Evolutionary conservation across 129 eudicot species (phyloP), one percentile per base, ranked within the genome.

Genomic region (Oenanthe sinensis): DNA sequence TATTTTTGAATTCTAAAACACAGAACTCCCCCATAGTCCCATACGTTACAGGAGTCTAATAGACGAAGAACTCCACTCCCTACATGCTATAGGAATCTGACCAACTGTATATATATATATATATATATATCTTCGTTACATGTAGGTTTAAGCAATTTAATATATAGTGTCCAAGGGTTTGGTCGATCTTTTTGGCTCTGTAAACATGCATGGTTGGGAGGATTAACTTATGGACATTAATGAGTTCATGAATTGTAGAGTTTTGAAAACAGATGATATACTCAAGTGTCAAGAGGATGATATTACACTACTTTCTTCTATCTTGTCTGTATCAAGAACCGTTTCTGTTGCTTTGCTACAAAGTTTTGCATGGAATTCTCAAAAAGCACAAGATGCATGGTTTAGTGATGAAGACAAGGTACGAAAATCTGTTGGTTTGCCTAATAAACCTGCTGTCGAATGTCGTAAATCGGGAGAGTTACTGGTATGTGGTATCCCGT

Each of bases 401-500:
- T 24, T 60, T 24, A 13, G 8, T 60, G 16, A 60, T 9, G 36
- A 60, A 24, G 30, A 58, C 3, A 15, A 15, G 24, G 69, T 60
- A 5, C 69, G 69, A 10, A 26, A 60, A 60, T 60, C 30, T 1
- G 15, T 60, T 60, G 69, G 30, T 60, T 60, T 60, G 4, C 13
- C 16, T 15, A 60, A 60, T 7, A 60, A 6, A 13, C 30, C 33
- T 60, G 30, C 63, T 16, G n/a, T 19, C 16, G 62, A 52, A 16
- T 3, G 6, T 4, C 9, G 24, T 22, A 54, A 22, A 16, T 54
- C 63, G 6, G 63, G 63, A 54, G 63, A 54, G 24, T 54, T 22
- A 54, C 24, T 20, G 26, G 63, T 54, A 43, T 82, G 91, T 48
- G 75, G 78, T 3, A 33, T 33, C 1, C 36, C 0, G 36, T 33